These are phyloP conservation scores for Aspergillus udagawae DNA, from an alignment of 2,329 filamentous ascomycete species.

Conservation along the genomic window DNA sequence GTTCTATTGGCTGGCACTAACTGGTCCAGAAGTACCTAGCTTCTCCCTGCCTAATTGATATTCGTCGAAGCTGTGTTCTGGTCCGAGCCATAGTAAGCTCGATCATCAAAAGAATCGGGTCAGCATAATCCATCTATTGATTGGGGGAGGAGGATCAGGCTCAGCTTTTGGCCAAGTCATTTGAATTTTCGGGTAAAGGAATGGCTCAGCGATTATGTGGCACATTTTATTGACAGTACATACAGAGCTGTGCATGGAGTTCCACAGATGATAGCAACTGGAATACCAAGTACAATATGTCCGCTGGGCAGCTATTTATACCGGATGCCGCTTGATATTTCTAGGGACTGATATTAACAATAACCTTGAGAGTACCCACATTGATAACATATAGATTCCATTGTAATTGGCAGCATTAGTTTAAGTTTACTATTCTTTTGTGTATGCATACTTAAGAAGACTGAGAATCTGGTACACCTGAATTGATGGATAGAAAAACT, in stretches of 20 bases:
- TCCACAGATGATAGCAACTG: conserved; percentile 11
- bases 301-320: conserved; percentile 7
- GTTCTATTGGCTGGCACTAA: too few species aligned
- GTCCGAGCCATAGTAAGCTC: too few species aligned
- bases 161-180: neutral
- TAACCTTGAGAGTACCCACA: neutral
- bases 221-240: conserved; percentile 12
- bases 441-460: neutral
- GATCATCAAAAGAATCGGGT: too few species aligned
- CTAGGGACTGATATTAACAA: neutral
- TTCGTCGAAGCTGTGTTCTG: too few species aligned
- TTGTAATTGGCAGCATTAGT: neutral
- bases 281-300: conserved; percentile 15
- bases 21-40: too few species aligned
- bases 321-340: neutral
- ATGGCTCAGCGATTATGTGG: conserved; percentile 3
- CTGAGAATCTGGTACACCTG: neutral
- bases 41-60: too few species aligned
- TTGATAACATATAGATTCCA: neutral
- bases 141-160: conserved; percentile 2
- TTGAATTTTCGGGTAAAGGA: neutral
- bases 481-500: neutral
- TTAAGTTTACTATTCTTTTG: neutral
- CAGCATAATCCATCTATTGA: neutral
- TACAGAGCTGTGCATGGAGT: conserved; percentile 6